Evolutionary conservation across 495 filamentous ascomycete genomes (phyloP).

Genomic region (Aspergillus baeticus): DNA sequence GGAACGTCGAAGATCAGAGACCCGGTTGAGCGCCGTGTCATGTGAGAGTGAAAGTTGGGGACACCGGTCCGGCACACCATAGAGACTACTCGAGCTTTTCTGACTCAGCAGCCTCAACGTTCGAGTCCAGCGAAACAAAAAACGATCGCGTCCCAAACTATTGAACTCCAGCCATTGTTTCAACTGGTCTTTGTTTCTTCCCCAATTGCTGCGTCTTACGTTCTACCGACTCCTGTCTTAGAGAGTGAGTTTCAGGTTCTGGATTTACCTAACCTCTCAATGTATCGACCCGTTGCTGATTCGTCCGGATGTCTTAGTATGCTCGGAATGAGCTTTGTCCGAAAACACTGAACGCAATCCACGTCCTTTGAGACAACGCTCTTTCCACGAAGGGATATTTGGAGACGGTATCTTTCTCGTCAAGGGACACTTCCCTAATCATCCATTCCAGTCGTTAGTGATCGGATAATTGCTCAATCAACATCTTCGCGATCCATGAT

Average conservation of each 20-base stretch:
- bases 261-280: neutral
- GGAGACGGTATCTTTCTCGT: too few species aligned
- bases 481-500: too few species aligned
- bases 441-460: neutral
- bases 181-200: neutral
- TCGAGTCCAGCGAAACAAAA: conserved; percentile 4
- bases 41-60: neutral
- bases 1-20: conserved; percentile 6
- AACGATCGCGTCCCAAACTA: conserved; percentile 5
- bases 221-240: neutral
- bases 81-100: neutral
- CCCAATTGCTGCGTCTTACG: neutral
- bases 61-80: neutral
- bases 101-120: neutral
- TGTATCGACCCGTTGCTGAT: neutral
- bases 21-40: neutral
- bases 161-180: neutral
- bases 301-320: neutral
- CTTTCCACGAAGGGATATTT: neutral
- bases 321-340: neutral
- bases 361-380: neutral
- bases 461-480: too few species aligned
- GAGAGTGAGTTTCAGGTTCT: neutral
- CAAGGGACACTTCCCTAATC: neutral
- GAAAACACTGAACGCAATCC: neutral